phyloP scores from a whole-genome alignment of 2,329 filamentous ascomycete genomes.

The Trichoderma harzianum region DNA sequence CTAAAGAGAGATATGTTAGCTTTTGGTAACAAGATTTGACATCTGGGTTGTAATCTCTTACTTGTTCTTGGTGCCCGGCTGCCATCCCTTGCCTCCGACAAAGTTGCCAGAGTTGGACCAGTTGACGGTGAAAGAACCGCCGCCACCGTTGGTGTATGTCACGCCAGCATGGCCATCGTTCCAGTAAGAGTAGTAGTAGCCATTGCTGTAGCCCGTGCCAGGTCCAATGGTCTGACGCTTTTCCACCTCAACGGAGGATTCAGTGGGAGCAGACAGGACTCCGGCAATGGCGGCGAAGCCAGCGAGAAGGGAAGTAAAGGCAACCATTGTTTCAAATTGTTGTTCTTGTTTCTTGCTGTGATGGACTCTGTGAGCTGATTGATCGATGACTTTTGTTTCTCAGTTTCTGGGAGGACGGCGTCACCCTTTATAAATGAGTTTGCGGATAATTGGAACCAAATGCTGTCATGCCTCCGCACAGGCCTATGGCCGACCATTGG shows the following conservation, averaged over 20 bases:
- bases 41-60: neutral
- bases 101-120: conserved; percentile 12
- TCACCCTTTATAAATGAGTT: neutral
- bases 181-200: conserved; percentile 14
- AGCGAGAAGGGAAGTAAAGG: conserved; percentile 5
- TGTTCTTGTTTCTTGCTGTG: neutral
- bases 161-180: conserved; percentile 1
- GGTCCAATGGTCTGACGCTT: conserved; percentile 3
- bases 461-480: neutral
- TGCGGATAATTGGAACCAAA: neutral
- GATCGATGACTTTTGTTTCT: neutral
- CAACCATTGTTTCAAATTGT: neutral
- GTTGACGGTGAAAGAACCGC: conserved; percentile 10
- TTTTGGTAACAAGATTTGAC: neutral
- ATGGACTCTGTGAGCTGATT: neutral
- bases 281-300: neutral
- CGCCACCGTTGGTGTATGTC: conserved; percentile 8
- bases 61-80: conserved; percentile 7
- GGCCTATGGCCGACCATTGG: neutral
- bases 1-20: neutral
- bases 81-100: conserved; percentile 15
- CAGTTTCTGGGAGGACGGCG: neutral
- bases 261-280: conserved; percentile 7
- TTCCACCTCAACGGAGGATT: neutral
- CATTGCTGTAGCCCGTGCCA: conserved; percentile 6